Conservation (phyloP, 1,284 basidiomycete species). For the Mycena sp. region DNA sequence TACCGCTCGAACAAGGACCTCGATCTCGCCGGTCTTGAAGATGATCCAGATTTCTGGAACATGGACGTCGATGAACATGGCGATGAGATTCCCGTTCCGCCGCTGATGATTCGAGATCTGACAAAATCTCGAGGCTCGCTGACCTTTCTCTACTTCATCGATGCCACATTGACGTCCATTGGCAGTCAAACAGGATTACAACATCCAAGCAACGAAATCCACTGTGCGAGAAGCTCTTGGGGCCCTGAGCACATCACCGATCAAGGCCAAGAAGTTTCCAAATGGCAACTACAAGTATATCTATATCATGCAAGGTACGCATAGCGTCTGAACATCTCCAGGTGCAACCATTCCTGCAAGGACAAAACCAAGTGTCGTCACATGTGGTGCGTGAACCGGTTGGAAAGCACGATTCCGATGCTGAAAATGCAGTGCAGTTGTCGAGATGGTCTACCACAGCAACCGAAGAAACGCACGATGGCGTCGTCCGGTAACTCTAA, state of each 20-base stretch:
- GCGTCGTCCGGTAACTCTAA: conserved; percentile 10
- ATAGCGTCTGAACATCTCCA: conserved; percentile 37
- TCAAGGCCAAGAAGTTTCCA: conserved; percentile 38
- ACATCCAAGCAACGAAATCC: background rate
- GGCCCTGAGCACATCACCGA: background rate
- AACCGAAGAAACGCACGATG: conserved; percentile 40
- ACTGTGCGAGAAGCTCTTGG: background rate
- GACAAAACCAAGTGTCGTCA: conserved; percentile 79
- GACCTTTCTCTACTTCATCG: background rate
- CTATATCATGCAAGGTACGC: background rate
- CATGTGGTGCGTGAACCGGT: conserved; percentile 66
- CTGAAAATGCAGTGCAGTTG: conserved; percentile 56
- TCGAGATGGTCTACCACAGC: conserved; percentile 69
- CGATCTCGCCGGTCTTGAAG: conserved; percentile 70
- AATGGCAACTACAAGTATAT: conserved; percentile 56
- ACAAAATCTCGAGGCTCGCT: conserved; percentile 31
- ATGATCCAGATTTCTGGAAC: conserved; percentile 74
- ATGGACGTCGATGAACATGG: conserved; percentile 55
- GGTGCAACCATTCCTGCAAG: conserved; percentile 84
- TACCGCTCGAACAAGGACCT: conserved; percentile 55
- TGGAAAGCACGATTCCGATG: background rate
- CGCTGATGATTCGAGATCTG: conserved; percentile 43
- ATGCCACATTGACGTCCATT: background rate
- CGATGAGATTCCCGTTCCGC: conserved; percentile 28
- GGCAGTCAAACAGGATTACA: conserved; percentile 5